Evolutionary conservation across 495 filamentous ascomycete species (phyloP), one percentile per base, ranked within the genome.

Genomic region (Diplogelasinospora grovesii): DNA sequence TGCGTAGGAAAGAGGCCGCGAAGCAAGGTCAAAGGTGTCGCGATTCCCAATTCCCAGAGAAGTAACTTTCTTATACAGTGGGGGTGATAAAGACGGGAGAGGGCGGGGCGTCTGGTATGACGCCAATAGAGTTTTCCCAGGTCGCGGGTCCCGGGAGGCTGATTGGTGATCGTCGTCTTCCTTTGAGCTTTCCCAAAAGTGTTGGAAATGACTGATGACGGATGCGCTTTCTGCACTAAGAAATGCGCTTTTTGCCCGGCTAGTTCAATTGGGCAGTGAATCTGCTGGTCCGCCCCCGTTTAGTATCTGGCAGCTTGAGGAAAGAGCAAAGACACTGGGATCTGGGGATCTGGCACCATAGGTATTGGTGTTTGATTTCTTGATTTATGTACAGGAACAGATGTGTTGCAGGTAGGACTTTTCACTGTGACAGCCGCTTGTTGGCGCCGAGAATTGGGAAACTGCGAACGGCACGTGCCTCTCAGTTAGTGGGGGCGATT

Each of bases 121-220:
- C 35, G 35, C 36, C 19, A 38, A 46, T 40, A 46, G 34, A 35
- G 28, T 40, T 46, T 46, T 24, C 13, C 28, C 21, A 33, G 42
- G 9, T 14, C 29, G 23, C 9, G n/a, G 44, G 29, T 41, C 19
- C 15, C 31, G 22, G 10, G 27, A 41, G 38, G 38, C 44, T 41
- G 44, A 41, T 37, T 31, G 36, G 30, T 11, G 36, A 36, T 37
- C 34, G 23, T 18, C 8, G 30, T 18, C 5, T 6, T 8, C 22
- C 15, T 14, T 28, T 26, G 36, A 22, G 21, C 19, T 13, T 26
- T 27, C 10, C 23, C 6, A 18, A 16, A 9, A 5, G 14, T 7
- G 10, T 7, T 21, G 39, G 20, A 8, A 33, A 25, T 41, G 39
- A 39, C 22, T 11, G 36, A 39, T 36, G 34, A 36, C 34, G 34